Conservation (phyloP, 2,329 filamentous ascomycete species). For the Helicocarpus griseus region DNA sequence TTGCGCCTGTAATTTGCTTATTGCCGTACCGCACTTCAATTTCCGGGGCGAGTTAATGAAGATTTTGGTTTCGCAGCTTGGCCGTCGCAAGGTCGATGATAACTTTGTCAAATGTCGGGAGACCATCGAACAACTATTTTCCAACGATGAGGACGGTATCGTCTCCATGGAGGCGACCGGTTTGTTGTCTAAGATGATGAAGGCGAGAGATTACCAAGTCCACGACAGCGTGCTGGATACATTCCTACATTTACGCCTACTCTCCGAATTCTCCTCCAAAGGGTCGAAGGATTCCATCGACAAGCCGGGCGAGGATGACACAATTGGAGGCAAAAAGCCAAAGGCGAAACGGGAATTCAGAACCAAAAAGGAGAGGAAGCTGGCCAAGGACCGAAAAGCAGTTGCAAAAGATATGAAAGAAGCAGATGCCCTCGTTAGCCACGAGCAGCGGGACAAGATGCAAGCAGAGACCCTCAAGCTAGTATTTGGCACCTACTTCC, state of each 20-base stretch:
- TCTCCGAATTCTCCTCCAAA: slow-evolving; percentile 79
- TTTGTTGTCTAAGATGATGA: slow-evolving; percentile 91
- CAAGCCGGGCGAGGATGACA: slow-evolving; percentile 39
- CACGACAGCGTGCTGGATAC: slow-evolving; percentile 82
- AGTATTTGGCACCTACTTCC: slow-evolving; percentile 91
- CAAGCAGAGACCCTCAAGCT: slow-evolving; percentile 93
- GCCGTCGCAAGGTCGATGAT: slow-evolving; percentile 58
- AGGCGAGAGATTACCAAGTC: slow-evolving; percentile 68
- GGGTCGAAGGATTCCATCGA: slow-evolving; percentile 72
- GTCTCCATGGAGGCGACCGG: slow-evolving; percentile 79
- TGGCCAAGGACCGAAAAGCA: slow-evolving; percentile 72
- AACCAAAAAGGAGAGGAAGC: slow-evolving; percentile 78
- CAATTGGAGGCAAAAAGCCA: slow-evolving; percentile 45
- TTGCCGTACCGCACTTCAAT: slow-evolving; percentile 90
- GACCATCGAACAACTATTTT: slow-evolving; percentile 72
- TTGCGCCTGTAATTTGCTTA: slow-evolving; percentile 73
- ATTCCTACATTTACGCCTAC: slow-evolving; percentile 77
- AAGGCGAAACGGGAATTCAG: slow-evolving; percentile 76
- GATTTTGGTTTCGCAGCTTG: slow-evolving; percentile 77
- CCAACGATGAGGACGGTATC: slow-evolving; percentile 79
- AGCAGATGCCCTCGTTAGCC: slow-evolving; percentile 80
- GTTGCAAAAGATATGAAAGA: slow-evolving; percentile 89
- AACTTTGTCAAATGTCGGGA: slow-evolving; percentile 70
- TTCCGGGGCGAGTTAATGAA: slow-evolving; percentile 80
- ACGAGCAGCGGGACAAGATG: slow-evolving; percentile 87